Conservation (phyloP, 129 eudicot species). For the Mikania micrantha region DNA sequence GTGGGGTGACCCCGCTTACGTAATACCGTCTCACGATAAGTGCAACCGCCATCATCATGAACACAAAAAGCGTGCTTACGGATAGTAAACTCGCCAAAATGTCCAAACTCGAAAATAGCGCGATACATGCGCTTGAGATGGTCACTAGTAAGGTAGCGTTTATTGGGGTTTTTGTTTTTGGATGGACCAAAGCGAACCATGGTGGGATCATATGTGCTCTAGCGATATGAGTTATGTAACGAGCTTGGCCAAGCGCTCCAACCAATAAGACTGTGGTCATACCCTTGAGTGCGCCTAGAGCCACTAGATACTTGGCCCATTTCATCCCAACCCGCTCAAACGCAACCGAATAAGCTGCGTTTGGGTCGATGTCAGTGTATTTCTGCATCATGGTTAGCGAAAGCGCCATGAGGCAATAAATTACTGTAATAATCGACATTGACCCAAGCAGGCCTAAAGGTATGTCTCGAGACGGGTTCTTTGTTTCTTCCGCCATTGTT, state of each 20-base stretch:
- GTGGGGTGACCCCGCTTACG: conserved; percentile 46
- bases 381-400: conserved; percentile 56
- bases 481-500: conserved; percentile 73
- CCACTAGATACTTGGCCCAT: conserved; percentile 63
- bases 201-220: conserved; percentile 72
- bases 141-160: conserved; percentile 48
- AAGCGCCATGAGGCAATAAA: conserved; percentile 65
- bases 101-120: conserved; percentile 58
- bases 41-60: conserved; percentile 69
- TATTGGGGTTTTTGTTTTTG: conserved; percentile 54
- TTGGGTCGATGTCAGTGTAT: conserved; percentile 40
- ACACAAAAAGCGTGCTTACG: conserved; percentile 50
- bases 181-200: conserved; percentile 57
- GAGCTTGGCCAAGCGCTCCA: conserved; percentile 55
- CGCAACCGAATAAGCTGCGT: conserved; percentile 54
- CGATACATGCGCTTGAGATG: conserved; percentile 31
- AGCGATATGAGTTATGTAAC: conserved; percentile 55
- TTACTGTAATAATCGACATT: conserved; percentile 54
- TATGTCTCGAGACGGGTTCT: conserved; percentile 58
- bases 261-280: conserved; percentile 56
- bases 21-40: conserved; percentile 54
- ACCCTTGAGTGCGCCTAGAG: conserved; percentile 58
- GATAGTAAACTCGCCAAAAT: conserved; percentile 46
- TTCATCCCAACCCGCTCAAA: conserved; percentile 52
- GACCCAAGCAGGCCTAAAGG: conserved; percentile 70